Base-by-base conservation (phyloP, 768 basidiomycete species). In the Collybia nuda region DNA sequence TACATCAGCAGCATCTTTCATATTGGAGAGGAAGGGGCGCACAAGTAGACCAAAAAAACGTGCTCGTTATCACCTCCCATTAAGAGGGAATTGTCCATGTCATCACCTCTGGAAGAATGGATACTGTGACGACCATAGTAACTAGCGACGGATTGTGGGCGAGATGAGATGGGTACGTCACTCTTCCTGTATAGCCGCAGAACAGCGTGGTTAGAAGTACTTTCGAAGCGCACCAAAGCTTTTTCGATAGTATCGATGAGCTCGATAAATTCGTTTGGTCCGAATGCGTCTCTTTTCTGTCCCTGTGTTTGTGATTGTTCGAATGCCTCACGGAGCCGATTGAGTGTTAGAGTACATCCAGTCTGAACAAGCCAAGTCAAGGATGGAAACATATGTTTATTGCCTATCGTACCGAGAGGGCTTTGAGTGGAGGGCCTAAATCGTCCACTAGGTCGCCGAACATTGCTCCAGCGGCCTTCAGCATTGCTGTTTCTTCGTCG, bases 21-120 rank as follows among this genome's bases (percentile, higher is more conserved):
- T 6, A 17, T 44, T 14, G 6, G n/a, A 35, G n/a, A 15, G 43
- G 32, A 46, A 17, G 43, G 35, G 2, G 75, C 92, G 64, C 54
- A 95, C 94, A 94, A 96, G 62, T 95, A 96, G 0, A 94, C 87
- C 21, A 95, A 67, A 64, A 96, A 96, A 1, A 97, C 77, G 50
- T 85, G 84, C 58, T 97, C 94, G 56, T 86, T 83, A n/a, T 88
- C 83, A 35, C 71, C 71, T 26, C 76, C 77, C 6, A 60, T 56
- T 15, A 80, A 59, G 2, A 76, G 40, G 12, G 55, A 50, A 35
- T 73, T 72, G 1, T 79, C 76, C 15, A 54, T 56, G 8, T 65
- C 55, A n/a, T 63, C 62, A 14, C 56, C 59, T 44, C 28, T 56
- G 36, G 38, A 40, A 2, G 56, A 55, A 42, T 53, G 50, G 9